Evolutionary conservation across 257 asterid species (phyloP).

Genomic region (Solanum appendiculatum): DNA sequence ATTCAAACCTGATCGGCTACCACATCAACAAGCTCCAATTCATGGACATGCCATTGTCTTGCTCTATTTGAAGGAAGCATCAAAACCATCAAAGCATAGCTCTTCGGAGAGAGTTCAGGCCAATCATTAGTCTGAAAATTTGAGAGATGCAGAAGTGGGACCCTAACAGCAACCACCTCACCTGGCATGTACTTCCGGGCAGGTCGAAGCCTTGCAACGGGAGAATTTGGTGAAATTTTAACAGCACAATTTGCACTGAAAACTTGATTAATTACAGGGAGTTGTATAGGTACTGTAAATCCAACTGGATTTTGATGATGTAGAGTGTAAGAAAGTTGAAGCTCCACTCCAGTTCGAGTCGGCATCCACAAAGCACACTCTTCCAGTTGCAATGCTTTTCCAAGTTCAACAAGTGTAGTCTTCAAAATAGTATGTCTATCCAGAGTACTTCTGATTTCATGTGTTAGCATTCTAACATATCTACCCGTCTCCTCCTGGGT

Average conservation of each 20-base stretch:
- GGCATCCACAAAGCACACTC: constrained; percentile 98
- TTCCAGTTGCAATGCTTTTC: constrained; percentile 80
- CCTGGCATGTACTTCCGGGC: constrained; percentile 78
- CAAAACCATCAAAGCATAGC: constrained; percentile 93
- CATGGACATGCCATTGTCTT: constrained; percentile 93
- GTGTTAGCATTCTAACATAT: constrained; percentile 97
- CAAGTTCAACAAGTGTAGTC: constrained; percentile 88
- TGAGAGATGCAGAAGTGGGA: constrained; percentile 75
- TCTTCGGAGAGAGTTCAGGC: constrained; percentile 90
- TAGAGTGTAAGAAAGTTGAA: constrained; percentile 90
- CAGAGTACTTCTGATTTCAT: constrained; percentile 96
- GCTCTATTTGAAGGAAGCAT: constrained; percentile 97
- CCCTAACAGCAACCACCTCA: constrained; percentile 95
- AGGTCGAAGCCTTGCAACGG: constrained; percentile 74
- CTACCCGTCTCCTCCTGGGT: constrained; percentile 98
- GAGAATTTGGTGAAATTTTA: constrained; percentile 74
- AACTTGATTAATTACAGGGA: constrained; percentile 68
- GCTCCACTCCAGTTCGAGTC: constrained; percentile 81
- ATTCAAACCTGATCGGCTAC: constrained; percentile 91
- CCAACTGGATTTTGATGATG: constrained; percentile 88
- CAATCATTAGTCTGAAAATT: constrained; percentile 94
- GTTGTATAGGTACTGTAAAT: constrained; percentile 79
- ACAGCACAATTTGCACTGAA: constrained; percentile 68
- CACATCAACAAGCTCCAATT: constrained; percentile 96
- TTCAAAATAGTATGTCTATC: constrained; percentile 91